phyloP scores from a whole-genome alignment of 352 stramenopile species.

The Phytopythium boreale region DNA sequence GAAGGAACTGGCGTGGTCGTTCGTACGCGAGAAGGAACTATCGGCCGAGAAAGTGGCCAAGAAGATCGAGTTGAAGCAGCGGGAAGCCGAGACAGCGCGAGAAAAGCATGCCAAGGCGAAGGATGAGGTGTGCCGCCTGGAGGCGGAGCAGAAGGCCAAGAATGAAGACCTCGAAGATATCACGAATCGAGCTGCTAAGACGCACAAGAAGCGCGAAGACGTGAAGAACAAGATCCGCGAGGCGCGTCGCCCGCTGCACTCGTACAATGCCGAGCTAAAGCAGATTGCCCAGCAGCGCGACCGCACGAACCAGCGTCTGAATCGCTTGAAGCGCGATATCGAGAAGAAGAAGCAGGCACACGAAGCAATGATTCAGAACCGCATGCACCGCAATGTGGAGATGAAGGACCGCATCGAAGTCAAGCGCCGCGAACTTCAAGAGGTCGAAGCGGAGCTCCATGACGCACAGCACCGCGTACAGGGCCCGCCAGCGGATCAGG shows the following conservation, averaged over 20 bases:
- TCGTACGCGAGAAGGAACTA: slow-evolving; percentile 67
- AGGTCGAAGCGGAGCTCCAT: slow-evolving; percentile 38
- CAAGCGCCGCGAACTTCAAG: slow-evolving; percentile 40
- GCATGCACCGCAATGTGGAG: slow-evolving; percentile 53
- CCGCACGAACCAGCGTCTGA: slow-evolving; percentile 45
- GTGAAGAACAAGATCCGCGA: slow-evolving; percentile 64
- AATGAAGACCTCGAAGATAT: slow-evolving; percentile 62
- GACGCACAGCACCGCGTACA: slow-evolving; percentile 30
- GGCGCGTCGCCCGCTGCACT: slow-evolving; percentile 55
- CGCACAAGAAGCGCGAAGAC: slow-evolving; percentile 44
- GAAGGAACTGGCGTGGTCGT: slow-evolving; percentile 80
- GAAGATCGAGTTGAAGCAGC: slow-evolving; percentile 55
- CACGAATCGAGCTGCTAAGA: slow-evolving; percentile 33
- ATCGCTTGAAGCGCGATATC: slow-evolving; percentile 47
- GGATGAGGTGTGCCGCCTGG: slow-evolving; percentile 41
- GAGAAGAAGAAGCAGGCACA: slow-evolving; percentile 51
- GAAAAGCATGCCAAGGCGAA: slow-evolving; percentile 46
- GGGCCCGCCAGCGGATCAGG: slow-evolving; percentile 26
- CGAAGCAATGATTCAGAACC: slow-evolving; percentile 51
- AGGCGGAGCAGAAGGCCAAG: slow-evolving; percentile 59
- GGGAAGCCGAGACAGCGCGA: slow-evolving; percentile 30
- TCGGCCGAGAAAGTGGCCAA: slow-evolving; percentile 44
- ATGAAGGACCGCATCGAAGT: slow-evolving; percentile 54
- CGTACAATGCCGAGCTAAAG: slow-evolving; percentile 66
- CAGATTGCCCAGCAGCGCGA: slow-evolving; percentile 48